Base-by-base conservation (phyloP, 345 rosid genomes). In the Brassica incana region DNA sequence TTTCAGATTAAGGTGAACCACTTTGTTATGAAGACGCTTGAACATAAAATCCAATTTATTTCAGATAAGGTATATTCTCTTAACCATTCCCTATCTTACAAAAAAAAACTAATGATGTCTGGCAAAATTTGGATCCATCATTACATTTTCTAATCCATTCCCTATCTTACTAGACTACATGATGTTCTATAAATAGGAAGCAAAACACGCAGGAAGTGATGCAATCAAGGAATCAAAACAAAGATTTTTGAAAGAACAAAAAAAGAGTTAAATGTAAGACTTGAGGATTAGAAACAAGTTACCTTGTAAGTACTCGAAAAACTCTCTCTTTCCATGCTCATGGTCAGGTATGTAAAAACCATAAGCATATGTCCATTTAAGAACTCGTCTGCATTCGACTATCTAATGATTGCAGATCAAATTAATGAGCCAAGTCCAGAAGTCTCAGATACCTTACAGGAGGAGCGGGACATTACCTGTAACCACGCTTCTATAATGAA, bases 301-400 rank as follows among this genome's bases (percentile, higher is more conserved):
- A 90, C 97, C 97, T 85, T 92, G 97, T 82, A 92, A 84, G 74
- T 92, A 92, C 84, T 92, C 97, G 63, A 92, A 92, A 77, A 92
- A 90, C 80, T 80, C 86, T 77, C 91, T 86, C 85, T 89, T 92
- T 77, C 88, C 91, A 79, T 87, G 87, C 72, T 92, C 97, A 48
- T 85, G 84, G 65, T 88, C 95, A 4, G 91, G 95, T 69, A 92
- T 78, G 85, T 92, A 92, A 81, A 79, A 92, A 70, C 97, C 97
- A 84, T 92, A 92, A 36, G 97, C 88, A 76, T 92, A 90, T 14
- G 95, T 92, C 97, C 97, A 92, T 77, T 92, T 92, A 43, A 92
- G 83, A 77, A 92, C 97, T 79, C 97, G 88, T 87, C 97, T 85
- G 76, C 95, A 90, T 77, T 92, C 95, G 2, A 92, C 90, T 73